phyloP scores from a whole-genome alignment of 2,329 filamentous ascomycete species.

The Trichoderma sp. region DNA sequence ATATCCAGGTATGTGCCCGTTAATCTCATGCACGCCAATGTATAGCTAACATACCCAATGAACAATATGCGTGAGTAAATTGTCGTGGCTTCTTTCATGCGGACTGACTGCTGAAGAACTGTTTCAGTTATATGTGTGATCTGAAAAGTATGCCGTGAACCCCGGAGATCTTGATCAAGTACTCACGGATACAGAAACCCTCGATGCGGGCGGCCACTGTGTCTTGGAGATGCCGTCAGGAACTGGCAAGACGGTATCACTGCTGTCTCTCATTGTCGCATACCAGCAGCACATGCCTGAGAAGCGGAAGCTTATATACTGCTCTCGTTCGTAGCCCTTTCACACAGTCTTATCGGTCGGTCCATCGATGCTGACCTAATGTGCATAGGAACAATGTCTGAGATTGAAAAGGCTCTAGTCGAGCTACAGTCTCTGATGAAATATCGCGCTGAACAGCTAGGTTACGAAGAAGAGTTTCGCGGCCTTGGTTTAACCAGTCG shows the following conservation, averaged over 20 bases:
- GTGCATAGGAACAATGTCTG: conserved; percentile 80
- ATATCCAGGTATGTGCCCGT: conserved; percentile 49
- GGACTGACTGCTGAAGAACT: not conserved
- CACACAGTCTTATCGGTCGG: not conserved
- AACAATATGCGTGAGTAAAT: conserved; percentile 53
- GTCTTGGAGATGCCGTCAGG: conserved; percentile 99
- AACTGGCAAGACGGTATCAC: conserved; percentile 94
- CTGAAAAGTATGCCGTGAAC: conserved; percentile 46
- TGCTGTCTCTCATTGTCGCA: conserved; percentile 91
- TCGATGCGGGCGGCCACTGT: conserved; percentile 92
- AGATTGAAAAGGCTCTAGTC: conserved; percentile 95
- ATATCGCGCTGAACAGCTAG: conserved; percentile 86
- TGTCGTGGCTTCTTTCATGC: not conserved
- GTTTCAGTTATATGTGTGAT: conserved; percentile 55
- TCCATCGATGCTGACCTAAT: not conserved
- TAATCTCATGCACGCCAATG: not conserved
- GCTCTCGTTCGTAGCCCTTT: conserved; percentile 64
- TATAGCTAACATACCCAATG: conserved; percentile 30
- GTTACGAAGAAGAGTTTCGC: conserved; percentile 86
- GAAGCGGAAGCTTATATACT: conserved; percentile 95
- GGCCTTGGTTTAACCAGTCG: conserved; percentile 90
- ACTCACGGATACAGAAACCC: conserved; percentile 53
- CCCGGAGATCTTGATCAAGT: not conserved
- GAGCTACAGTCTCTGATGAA: conserved; percentile 94
- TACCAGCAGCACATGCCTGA: conserved; percentile 95